Evolutionary conservation across 2,329 filamentous ascomycete species (phyloP).

Genomic region (Clonostachys solani): DNA sequence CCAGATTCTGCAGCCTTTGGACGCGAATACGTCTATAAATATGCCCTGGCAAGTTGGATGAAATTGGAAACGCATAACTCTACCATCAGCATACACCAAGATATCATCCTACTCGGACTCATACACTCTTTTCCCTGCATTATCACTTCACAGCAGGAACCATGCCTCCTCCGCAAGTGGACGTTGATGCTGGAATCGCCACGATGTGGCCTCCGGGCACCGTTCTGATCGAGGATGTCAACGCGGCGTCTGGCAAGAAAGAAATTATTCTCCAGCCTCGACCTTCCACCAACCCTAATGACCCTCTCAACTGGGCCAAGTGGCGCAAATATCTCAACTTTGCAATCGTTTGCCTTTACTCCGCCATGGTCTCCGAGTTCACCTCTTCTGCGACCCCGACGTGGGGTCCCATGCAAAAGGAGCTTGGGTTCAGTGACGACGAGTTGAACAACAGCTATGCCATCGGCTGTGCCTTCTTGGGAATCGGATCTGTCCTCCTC

Average conservation of each 20-base stretch:
- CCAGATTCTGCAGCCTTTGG: too few species aligned
- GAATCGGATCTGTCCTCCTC: conserved; percentile 33
- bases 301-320: not conserved
- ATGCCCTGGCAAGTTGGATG: too few species aligned
- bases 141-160: too few species aligned
- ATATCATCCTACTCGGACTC: too few species aligned
- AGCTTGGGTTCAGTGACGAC: conserved; percentile 34
- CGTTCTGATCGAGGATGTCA: too few species aligned
- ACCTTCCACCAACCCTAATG: not conserved
- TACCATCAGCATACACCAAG: too few species aligned
- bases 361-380: not conserved
- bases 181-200: too few species aligned
- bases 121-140: too few species aligned
- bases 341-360: not conserved
- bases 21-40: too few species aligned
- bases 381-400: conserved; percentile 8
- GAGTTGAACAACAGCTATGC: conserved; percentile 39
- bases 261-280: not conserved
- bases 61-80: too few species aligned
- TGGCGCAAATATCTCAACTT: conserved; percentile 1
- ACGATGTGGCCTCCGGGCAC: too few species aligned
- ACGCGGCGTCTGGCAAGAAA: not conserved
- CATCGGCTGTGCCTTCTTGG: conserved; percentile 31
- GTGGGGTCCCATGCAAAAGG: conserved; percentile 33
- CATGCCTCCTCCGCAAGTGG: too few species aligned